phyloP scores from a whole-genome alignment of 306 rosid genomes.

The Biancaea sappan region DNA sequence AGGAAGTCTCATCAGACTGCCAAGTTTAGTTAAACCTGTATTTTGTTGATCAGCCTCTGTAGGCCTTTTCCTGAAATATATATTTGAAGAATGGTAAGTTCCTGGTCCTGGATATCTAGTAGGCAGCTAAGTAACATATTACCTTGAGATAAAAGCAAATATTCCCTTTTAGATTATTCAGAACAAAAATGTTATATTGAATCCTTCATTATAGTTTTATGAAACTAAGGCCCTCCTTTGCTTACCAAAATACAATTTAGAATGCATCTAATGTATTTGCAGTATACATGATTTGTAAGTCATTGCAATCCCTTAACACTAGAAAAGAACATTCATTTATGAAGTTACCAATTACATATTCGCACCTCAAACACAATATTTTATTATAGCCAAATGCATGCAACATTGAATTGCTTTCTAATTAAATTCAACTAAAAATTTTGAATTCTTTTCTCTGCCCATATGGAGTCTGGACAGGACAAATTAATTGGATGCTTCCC shows the following conservation, averaged over 20 bases:
- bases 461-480: neutral
- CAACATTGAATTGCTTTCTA: neutral
- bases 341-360: neutral
- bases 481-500: neutral
- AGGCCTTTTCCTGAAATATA: slow-evolving; percentile 76
- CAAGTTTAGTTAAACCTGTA: slow-evolving; percentile 58
- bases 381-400: neutral
- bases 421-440: neutral
- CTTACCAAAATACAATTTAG: neutral
- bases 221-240: neutral
- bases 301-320: neutral
- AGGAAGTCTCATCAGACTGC: slow-evolving; percentile 29
- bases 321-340: neutral
- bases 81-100: slow-evolving; percentile 39
- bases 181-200: slow-evolving; percentile 19
- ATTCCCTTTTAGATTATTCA: slow-evolving; percentile 25
- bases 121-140: neutral
- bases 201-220: neutral
- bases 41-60: slow-evolving; percentile 64
- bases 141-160: neutral
- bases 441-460: neutral
- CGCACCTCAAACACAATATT: neutral
- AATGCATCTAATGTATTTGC: neutral
- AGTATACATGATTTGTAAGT: neutral
- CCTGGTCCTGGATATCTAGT: slow-evolving; percentile 28